Evolutionary conservation across 495 filamentous ascomycete genomes (phyloP).

Genomic region (Penicillium soppii): DNA sequence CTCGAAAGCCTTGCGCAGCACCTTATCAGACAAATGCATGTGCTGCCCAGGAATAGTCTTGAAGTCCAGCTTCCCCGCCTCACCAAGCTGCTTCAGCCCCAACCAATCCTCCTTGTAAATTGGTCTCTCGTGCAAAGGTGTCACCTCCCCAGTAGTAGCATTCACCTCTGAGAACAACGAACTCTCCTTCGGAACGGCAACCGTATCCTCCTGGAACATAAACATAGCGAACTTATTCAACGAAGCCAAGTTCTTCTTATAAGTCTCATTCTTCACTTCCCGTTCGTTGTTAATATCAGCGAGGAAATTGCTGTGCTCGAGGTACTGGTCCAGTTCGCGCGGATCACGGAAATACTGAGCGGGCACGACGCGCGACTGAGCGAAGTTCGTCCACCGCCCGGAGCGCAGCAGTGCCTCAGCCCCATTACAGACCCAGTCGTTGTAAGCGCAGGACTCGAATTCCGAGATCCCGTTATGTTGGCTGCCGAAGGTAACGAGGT

Average conservation of each 20-base stretch:
- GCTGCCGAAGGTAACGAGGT: constrained; percentile 85
- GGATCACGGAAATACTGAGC: constrained; percentile 94
- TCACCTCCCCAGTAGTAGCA: constrained; percentile 59
- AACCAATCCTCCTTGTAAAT: constrained; percentile 95
- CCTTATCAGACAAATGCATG: constrained; percentile 74
- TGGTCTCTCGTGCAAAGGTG: constrained; percentile 63
- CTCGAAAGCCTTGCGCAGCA: constrained; percentile 64
- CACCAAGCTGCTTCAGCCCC: constrained; percentile 77
- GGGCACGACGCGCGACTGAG: constrained; percentile 79
- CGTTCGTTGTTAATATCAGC: constrained; percentile 99
- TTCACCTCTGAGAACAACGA: constrained; percentile 90
- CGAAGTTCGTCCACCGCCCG: constrained; percentile 73
- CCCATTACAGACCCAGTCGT: constrained; percentile 78
- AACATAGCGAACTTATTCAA: constrained; percentile 85
- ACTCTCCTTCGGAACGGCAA: constrained; percentile 87
- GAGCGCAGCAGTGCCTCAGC: constrained; percentile 68
- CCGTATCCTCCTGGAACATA: constrained; percentile 82
- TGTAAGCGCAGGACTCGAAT: constrained; percentile 64
- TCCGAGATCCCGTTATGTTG: constrained; percentile 92
- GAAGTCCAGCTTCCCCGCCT: constrained; percentile 77
- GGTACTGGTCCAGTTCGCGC: constrained; percentile 66
- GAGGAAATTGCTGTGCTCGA: constrained; percentile 86
- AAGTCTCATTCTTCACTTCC: constrained; percentile 65
- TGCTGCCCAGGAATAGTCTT: constrained; percentile 67
- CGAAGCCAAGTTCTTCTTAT: constrained; percentile 65